Percentiles rank a stretch among this genome's conserved stretches.
phyloP scores from a whole-genome alignment of 352 stramenopile species.

The Globisporangium megalacanthum region DNA sequence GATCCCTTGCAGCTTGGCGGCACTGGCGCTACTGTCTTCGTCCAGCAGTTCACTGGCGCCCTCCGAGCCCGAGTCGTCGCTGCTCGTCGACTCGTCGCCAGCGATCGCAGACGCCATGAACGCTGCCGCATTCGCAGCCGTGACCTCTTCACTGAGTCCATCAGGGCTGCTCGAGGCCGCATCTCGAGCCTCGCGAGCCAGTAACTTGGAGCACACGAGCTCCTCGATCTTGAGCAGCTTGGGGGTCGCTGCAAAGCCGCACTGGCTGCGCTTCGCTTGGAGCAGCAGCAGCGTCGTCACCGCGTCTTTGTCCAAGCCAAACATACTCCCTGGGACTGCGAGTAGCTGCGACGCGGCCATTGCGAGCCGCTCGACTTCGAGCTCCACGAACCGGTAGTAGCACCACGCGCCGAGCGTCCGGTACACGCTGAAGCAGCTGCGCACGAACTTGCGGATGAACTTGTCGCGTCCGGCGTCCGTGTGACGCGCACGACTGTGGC shows the following conservation, averaged over 20 bases:
- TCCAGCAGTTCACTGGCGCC: background rate
- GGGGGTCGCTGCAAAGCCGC: constrained; percentile 40
- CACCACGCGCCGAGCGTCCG: constrained; percentile 69
- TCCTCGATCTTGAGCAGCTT: constrained; percentile 57
- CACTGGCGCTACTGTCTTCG: background rate
- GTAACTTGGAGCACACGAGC: constrained; percentile 36
- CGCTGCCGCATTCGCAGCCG: background rate
- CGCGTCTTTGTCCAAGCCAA: constrained; percentile 48
- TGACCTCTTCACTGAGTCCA: constrained; percentile 1
- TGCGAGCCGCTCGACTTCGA: constrained; percentile 66
- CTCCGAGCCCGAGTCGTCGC: background rate
- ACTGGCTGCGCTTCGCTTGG: constrained; percentile 28
- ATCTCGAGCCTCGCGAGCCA: constrained; percentile 17
- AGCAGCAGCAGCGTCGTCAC: constrained; percentile 45
- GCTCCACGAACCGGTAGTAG: constrained; percentile 61
- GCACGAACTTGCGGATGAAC: constrained; percentile 45
- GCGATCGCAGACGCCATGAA: constrained; percentile 6
- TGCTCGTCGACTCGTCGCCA: background rate
- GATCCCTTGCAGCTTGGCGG: constrained; percentile 53
- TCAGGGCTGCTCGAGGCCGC: constrained; percentile 14
- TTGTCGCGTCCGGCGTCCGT: constrained; percentile 43
- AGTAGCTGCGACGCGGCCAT: constrained; percentile 48
- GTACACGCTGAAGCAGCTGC: constrained; percentile 50
- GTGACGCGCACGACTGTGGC: constrained; percentile 29
- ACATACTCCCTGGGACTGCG: constrained; percentile 45